These are phyloP conservation scores for Stevia rebaudiana DNA, from an alignment of 140 eudicot species.

Conservation along the genomic window DNA sequence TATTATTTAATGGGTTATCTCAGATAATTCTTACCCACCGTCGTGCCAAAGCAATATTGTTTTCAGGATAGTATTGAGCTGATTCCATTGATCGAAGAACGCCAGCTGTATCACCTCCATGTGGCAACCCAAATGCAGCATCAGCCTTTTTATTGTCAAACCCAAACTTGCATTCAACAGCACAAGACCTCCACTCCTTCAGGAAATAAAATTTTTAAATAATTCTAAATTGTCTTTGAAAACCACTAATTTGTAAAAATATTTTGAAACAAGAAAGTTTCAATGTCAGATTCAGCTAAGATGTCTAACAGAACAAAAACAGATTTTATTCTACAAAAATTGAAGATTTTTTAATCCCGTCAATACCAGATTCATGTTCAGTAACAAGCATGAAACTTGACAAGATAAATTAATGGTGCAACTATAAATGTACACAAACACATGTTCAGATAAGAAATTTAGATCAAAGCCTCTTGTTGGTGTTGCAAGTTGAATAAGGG, in stretches of 20 bases:
- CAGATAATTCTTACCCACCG: constrained; percentile 91
- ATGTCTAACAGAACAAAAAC: constrained; percentile 2
- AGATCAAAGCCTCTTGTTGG: background rate
- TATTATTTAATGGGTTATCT: constrained; percentile 15
- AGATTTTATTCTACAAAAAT: constrained; percentile 4
- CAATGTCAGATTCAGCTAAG: background rate
- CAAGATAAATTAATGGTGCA: background rate
- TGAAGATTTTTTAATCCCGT: background rate
- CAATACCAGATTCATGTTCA: background rate
- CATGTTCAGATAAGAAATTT: background rate
- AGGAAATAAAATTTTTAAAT: constrained; percentile 8
- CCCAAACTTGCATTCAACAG: constrained; percentile 74
- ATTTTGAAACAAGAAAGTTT: background rate
- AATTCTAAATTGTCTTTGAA: background rate
- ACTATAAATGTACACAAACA: background rate
- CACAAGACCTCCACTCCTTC: constrained; percentile 74
- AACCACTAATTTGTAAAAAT: background rate
- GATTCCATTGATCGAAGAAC: constrained; percentile 90
- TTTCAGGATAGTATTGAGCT: constrained; percentile 69
- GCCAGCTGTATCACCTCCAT: constrained; percentile 36
- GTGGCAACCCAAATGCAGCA: constrained; percentile 60
- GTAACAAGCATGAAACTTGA: background rate
- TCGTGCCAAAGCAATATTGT: constrained; percentile 65
- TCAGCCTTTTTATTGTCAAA: constrained; percentile 44
- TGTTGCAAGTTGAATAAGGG: constrained; percentile 26